Percentiles rank a stretch among this genome's conserved stretches.
Evolutionary conservation across 2,329 filamentous ascomycete species (phyloP).

Genomic region (Trichoderma koningiopsis): DNA sequence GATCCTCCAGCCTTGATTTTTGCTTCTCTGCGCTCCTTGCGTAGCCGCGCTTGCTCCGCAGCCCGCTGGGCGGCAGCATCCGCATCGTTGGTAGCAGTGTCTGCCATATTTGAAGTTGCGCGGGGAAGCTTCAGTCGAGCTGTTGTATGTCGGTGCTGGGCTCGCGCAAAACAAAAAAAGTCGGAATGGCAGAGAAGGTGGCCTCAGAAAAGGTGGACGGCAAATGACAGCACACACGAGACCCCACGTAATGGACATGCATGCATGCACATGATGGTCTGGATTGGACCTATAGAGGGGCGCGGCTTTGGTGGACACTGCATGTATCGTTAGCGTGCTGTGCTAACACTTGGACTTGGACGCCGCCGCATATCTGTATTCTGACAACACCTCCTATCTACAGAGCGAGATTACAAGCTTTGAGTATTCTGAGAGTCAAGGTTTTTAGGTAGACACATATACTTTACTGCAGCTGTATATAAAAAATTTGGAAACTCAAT

Average conservation of each 20-base stretch:
- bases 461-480: no score
- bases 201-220: background rate
- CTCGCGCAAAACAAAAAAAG: background rate
- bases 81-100: constrained; percentile 46
- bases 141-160: background rate
- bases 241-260: constrained; percentile 1
- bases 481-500: no score
- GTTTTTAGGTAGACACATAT: no score
- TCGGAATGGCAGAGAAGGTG: background rate
- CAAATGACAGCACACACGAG: constrained; percentile 10
- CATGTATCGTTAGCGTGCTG: background rate
- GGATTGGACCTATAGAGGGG: constrained; percentile 3
- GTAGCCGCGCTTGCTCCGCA: constrained; percentile 68
- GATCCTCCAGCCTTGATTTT: constrained; percentile 75
- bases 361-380: background rate
- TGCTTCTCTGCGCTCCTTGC: constrained; percentile 77
- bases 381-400: background rate
- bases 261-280: background rate
- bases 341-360: background rate
- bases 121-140: background rate
- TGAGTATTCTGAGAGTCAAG: no score
- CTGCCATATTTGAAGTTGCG: constrained; percentile 41
- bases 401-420: no score
- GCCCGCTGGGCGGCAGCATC: constrained; percentile 53
- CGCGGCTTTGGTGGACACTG: background rate